phyloP scores from a whole-genome alignment of 2,329 filamentous ascomycete genomes.

The Trichoderma simmonsii region DNA sequence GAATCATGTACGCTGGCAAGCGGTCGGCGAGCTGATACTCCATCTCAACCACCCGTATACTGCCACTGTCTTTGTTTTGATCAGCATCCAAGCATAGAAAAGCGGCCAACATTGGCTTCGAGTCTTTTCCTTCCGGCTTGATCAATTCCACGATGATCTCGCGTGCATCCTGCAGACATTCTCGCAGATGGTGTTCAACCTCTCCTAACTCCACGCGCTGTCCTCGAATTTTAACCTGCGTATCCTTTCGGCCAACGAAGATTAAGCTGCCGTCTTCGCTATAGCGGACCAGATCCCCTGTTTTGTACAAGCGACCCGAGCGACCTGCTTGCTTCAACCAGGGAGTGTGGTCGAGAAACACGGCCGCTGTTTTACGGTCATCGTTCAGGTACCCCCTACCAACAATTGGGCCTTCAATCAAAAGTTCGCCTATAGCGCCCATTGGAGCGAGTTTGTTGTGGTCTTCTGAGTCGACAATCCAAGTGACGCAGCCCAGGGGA shows the following conservation, averaged over 20 bases:
- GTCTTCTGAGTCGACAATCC: constrained; percentile 41
- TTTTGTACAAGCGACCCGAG: constrained; percentile 5
- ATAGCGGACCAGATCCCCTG: not conserved
- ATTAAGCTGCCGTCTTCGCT: not conserved
- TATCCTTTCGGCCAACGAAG: not conserved
- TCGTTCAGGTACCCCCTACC: constrained; percentile 56
- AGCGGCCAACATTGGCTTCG: no score
- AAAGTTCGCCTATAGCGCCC: constrained; percentile 42
- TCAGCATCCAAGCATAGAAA: no score
- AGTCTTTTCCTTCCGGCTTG: not conserved
- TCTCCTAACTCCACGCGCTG: constrained; percentile 10
- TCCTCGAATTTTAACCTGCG: constrained; percentile 7
- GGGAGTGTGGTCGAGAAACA: constrained; percentile 48
- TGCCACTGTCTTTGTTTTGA: no score
- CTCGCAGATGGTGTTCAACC: constrained; percentile 7
- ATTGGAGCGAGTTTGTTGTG: constrained; percentile 38
- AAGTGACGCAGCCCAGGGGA: constrained; percentile 22
- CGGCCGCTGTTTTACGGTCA: constrained; percentile 45
- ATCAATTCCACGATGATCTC: not conserved
- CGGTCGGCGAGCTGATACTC: not conserved
- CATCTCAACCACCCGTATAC: not conserved
- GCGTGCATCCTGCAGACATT: not conserved
- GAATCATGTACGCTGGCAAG: constrained; percentile 39
- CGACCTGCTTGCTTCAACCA: constrained; percentile 35
- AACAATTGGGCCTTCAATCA: constrained; percentile 49